Evolutionary conservation across 2,329 filamentous ascomycete genomes (phyloP), one percentile per base, ranked within the genome.

Genomic region (Botryotinia calthae): DNA sequence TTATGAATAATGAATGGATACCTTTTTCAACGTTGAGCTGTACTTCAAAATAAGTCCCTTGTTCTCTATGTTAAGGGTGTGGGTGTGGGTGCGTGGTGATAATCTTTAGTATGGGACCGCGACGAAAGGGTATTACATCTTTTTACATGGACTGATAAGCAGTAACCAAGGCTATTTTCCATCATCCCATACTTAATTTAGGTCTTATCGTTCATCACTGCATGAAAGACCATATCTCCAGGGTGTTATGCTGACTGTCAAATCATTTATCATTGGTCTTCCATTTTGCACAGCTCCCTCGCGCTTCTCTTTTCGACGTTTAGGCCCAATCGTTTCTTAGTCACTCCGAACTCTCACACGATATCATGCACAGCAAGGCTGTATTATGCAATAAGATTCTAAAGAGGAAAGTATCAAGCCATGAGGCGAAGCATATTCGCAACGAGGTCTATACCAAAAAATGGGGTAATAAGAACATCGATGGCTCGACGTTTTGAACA

Each of bases 1-100:
- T 37, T 44, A 68, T 31, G 48, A 68, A 68, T 68, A 56, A 68
- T 31, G 65, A 58, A 68, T 68, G 65, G 65, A 56, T 67, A 67
- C 25, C 48, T 58, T 64, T 51, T 54, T 22, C 34, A 28, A 67
- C n/a, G 25, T 25, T 56, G 51, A 56, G n/a, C 51, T 56, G n/a
- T 56, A 9, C 7, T 56, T 56, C 51, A 56, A 9, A 28, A 56
- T 4, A 9, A 28, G 12, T 56, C 14, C 16, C 51, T 18, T 18
- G n/a, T 8, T 28, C 8, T 56, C n/a, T 16, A n/a, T 51, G 12
- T 51, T 51, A 51, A 34, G 4, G 34, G 34, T 34, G 34, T n/a
- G 48, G 10, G 10, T 51, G 7, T 25, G 5, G 5, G 4, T 51
- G 48, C 48, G 22, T n/a, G 48, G n/a, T 28, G n/a, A 6, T 28